Conservation (phyloP, 331 rosid genomes). For the Ulmus americana region DNA sequence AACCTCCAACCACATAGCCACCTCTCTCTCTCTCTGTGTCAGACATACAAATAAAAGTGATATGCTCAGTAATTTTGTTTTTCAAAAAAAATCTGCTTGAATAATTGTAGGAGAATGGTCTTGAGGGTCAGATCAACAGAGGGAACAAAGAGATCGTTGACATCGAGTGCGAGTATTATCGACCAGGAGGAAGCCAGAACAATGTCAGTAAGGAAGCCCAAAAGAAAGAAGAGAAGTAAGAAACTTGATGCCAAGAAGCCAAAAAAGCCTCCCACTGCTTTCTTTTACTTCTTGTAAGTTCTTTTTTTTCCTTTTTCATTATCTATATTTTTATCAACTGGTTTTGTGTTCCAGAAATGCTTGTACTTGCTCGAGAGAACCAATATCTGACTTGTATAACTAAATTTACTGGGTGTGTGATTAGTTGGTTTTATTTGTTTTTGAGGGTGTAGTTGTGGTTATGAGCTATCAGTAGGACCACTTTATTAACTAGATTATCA, state of each 20-base stretch:
- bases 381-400: background rate
- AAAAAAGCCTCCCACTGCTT: conserved; percentile 96
- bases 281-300: conserved; percentile 84
- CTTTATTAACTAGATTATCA: background rate
- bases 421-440: background rate
- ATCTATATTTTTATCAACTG: background rate
- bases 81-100: conserved; percentile 12
- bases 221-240: conserved; percentile 43
- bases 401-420: background rate
- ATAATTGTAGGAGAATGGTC: conserved; percentile 45
- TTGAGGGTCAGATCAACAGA: conserved; percentile 47
- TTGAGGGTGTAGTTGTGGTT: background rate
- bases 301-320: conserved; percentile 6
- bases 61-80: background rate
- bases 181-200: conserved; percentile 26
- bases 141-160: conserved; percentile 34
- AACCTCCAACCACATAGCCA: too few species aligned
- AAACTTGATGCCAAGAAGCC: conserved; percentile 74
- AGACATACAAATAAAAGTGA: too few species aligned
- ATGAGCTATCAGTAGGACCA: background rate
- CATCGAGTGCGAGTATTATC: conserved; percentile 12
- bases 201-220: conserved; percentile 38
- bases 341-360: conserved; percentile 6
- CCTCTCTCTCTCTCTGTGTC: too few species aligned
- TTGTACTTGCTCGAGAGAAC: too few species aligned